Evolutionary conservation across 2,329 filamentous ascomycete genomes (phyloP), one percentile per base, ranked within the genome.

Genomic region (Fusarium multiceps): DNA sequence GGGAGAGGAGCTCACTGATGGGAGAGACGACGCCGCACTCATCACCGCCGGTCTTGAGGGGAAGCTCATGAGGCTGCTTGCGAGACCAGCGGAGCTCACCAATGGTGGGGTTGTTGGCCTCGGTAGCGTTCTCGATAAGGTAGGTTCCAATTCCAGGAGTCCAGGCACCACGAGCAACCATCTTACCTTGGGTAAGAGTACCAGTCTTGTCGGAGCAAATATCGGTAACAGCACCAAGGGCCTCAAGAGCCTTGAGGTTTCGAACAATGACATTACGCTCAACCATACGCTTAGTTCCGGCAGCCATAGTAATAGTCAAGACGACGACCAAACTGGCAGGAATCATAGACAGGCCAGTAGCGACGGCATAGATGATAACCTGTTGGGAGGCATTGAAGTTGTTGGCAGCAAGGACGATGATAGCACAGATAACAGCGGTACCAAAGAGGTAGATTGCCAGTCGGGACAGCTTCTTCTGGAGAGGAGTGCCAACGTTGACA

Each of bases 371-470:
- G 62, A 84, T 90, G 69, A 91, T 88, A 64, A 91, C 88, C 69
- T 90, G 87, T 28, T 84, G 82, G 32, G 82, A 79, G 37, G 79
- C 77, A n/a, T 81, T 78, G 76, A 88, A 89, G 2, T 83, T 72
- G 78, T 91, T 92, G 56, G 90, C 87, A 9, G 83, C 90, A 47
- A 92, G 84, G 41, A 92, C 90, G 71, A 93, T 88, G 69, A 93
- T 86, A 11, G 90, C 90, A 66, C 90, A 90, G 27, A 92, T 73
- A 14, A 93, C 86, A 4, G 90, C 90, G 54, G 91, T 86, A 30
- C 82, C 84, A 74, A 93, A 92, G 3, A 92, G 84, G 4, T 90
- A 77, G 20, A 92, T 82, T 23, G 90, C 90, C 51, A 93, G 84
- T 76, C 88, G 87, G 49, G 89, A 90, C 18, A 93, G 82, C 74